Evolutionary conservation across 2,329 filamentous ascomycete genomes (phyloP).

Genomic region (Trichoderma sp.): DNA sequence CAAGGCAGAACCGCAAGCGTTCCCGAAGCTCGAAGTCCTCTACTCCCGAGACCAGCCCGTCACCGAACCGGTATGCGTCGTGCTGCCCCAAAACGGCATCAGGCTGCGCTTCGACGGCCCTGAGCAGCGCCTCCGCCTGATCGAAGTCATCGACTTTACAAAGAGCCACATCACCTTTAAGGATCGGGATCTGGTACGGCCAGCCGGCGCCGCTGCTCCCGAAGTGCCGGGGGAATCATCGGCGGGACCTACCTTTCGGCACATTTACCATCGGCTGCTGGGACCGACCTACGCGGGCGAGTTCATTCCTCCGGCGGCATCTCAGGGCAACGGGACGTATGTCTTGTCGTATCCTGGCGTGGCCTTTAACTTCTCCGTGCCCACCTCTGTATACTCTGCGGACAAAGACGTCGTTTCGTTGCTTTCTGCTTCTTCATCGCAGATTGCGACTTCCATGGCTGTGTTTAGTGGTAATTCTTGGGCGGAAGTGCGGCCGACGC

Average conservation of each 20-base stretch:
- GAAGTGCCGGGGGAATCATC: constrained; percentile 35
- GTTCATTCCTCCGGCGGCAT: constrained; percentile 68
- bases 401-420: constrained; percentile 81
- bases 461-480: constrained; percentile 90
- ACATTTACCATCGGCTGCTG: constrained; percentile 91
- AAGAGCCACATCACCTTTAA: constrained; percentile 83
- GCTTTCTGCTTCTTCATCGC: constrained; percentile 74
- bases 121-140: constrained; percentile 85
- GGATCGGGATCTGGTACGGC: constrained; percentile 74
- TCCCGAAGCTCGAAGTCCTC: constrained; percentile 78
- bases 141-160: constrained; percentile 89
- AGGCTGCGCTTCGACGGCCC: constrained; percentile 91
- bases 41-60: constrained; percentile 79
- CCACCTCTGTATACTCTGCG: constrained; percentile 71
- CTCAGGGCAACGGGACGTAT: constrained; percentile 68
- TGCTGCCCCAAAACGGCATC: constrained; percentile 81
- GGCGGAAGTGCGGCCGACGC: constrained; percentile 73
- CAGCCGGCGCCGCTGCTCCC: constrained; percentile 42
- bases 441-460: constrained; percentile 81
- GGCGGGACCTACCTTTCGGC: constrained; percentile 74
- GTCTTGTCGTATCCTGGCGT: constrained; percentile 93
- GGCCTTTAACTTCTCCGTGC: constrained; percentile 85
- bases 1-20: constrained; percentile 81
- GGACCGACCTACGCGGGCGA: constrained; percentile 94
- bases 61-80: constrained; percentile 70